Base-by-base conservation (phyloP, 768 basidiomycete genomes). In the Myochromella boudieri region DNA sequence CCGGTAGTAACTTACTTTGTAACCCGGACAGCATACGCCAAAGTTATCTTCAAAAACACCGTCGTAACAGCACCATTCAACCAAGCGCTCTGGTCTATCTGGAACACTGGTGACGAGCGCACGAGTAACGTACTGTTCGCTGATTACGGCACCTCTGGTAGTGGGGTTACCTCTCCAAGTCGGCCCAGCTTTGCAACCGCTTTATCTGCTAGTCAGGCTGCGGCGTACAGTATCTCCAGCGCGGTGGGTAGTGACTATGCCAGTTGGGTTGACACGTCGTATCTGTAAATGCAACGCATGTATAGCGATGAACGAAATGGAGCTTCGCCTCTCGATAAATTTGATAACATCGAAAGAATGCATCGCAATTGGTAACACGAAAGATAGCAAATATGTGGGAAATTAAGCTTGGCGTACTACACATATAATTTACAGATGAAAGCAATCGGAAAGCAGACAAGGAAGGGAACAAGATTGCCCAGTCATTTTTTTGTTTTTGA, bases 21-120 rank as follows among this genome's bases (percentile, higher is more conserved):
- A n/a, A n/a, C 9, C 12, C 20, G 49, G 33, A 36, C 38, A 72
- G 75, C 70, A 54, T 75, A 60, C 37, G 73, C 75, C 6, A 75
- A 75, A 57, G 77, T 80, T 12, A 69, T 78, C 28, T 77, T 72
- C 66, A 71, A 74, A 36, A 71, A 71, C 55, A 77, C 75, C 1
- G 51, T 65, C 33, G 60, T 80, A 26, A 68, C 56, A 0, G 68
- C 66, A 3, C 68, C 68, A 1, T 53, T 76, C 42, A 72, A 75
- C 36, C 57, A 57, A 3, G 65, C 71, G 1, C 47, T 79, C 21
- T 79, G 77, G 77, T 73, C 73, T 1, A 52, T 68, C 28, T 80
- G 78, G 77, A 65, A 68, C 43, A 34, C 53, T 0, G 66, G 58
- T 7, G 66, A 67, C 39, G 51, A 61, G 10, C 60, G 62, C 18